These are phyloP conservation scores for Talaromyces sp. DNA, from an alignment of 2,329 filamentous ascomycete genomes.

Conservation along the genomic window DNA sequence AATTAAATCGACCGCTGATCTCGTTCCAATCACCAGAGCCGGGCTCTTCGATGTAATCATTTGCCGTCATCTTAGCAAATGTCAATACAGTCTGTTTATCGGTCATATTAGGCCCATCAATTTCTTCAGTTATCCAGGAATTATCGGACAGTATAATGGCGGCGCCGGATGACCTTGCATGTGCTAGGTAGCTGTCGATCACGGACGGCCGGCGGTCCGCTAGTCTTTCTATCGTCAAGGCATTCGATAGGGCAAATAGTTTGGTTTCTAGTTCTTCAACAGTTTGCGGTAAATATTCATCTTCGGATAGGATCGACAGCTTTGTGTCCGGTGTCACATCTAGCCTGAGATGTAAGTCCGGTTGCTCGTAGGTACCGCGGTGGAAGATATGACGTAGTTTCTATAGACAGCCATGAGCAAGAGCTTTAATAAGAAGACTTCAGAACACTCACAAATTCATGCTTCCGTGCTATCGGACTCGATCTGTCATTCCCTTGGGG, in stretches of 20 bases:
- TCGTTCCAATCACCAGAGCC: constrained; percentile 77
- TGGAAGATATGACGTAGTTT: constrained; percentile 83
- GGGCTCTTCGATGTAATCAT: constrained; percentile 79
- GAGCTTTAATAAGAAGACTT: constrained; percentile 9
- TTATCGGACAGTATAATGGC: constrained; percentile 66
- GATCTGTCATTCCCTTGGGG: constrained; percentile 25
- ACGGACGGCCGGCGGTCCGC: constrained; percentile 71
- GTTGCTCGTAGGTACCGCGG: constrained; percentile 78
- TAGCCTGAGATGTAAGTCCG: constrained; percentile 69
- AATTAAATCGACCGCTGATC: constrained; percentile 74
- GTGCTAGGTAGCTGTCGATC: constrained; percentile 74
- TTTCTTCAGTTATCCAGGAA: constrained; percentile 78
- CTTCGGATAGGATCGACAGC: constrained; percentile 45
- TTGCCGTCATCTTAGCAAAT: constrained; percentile 81
- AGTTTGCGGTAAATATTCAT: constrained; percentile 37
- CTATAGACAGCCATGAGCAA: constrained; percentile 22
- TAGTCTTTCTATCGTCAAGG: constrained; percentile 73
- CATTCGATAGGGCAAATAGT: constrained; percentile 58
- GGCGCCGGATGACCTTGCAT: constrained; percentile 66
- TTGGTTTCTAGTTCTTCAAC: constrained; percentile 50
- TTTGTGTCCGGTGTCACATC: constrained; percentile 64
- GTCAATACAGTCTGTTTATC: constrained; percentile 81
- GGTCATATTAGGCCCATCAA: constrained; percentile 75
- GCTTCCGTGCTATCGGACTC: constrained; percentile 20
- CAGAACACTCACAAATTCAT: constrained; percentile 36